Evolutionary conservation across 495 filamentous ascomycete species (phyloP).

Genomic region (Gamarada debralockiae): DNA sequence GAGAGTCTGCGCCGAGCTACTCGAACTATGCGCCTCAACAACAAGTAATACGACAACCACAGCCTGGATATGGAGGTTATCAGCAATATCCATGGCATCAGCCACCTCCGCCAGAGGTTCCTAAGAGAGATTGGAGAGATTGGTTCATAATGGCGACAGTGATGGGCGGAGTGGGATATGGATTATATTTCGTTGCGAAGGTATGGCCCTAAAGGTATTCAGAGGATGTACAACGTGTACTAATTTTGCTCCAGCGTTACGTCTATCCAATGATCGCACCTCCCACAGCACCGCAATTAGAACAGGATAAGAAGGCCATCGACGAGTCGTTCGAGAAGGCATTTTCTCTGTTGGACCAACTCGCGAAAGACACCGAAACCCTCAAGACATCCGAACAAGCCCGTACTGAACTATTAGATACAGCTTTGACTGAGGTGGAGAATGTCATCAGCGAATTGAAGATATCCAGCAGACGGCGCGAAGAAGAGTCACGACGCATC

Average conservation of each 20-base stretch:
- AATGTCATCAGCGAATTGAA: slow-evolving; percentile 76
- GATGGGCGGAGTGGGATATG: slow-evolving; percentile 79
- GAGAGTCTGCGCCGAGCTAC: slow-evolving; percentile 41
- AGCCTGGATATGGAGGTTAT: slow-evolving; percentile 59
- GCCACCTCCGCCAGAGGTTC: slow-evolving; percentile 62
- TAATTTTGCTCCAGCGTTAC: slow-evolving; percentile 62
- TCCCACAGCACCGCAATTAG: slow-evolving; percentile 87
- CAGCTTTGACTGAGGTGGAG: slow-evolving; percentile 78
- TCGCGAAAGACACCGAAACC: slow-evolving; percentile 80
- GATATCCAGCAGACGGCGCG: slow-evolving; percentile 67
- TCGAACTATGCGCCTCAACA: slow-evolving; percentile 44
- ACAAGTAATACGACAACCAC: slow-evolving; percentile 47
- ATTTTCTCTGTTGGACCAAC: slow-evolving; percentile 86
- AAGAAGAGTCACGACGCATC: slow-evolving; percentile 79
- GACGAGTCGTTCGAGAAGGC: slow-evolving; percentile 89
- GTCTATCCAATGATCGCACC: slow-evolving; percentile 86
- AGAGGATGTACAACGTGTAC: neutral
- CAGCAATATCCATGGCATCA: slow-evolving; percentile 67
- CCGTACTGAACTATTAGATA: slow-evolving; percentile 81
- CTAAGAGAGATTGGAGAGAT: slow-evolving; percentile 91
- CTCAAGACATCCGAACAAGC: slow-evolving; percentile 82
- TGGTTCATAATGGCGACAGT: slow-evolving; percentile 98
- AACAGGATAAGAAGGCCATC: slow-evolving; percentile 87
- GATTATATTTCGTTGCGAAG: slow-evolving; percentile 83
- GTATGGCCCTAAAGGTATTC: no score